Base-by-base conservation (phyloP, 2,329 filamentous ascomycete genomes). In the Alternaria ethzedia region DNA sequence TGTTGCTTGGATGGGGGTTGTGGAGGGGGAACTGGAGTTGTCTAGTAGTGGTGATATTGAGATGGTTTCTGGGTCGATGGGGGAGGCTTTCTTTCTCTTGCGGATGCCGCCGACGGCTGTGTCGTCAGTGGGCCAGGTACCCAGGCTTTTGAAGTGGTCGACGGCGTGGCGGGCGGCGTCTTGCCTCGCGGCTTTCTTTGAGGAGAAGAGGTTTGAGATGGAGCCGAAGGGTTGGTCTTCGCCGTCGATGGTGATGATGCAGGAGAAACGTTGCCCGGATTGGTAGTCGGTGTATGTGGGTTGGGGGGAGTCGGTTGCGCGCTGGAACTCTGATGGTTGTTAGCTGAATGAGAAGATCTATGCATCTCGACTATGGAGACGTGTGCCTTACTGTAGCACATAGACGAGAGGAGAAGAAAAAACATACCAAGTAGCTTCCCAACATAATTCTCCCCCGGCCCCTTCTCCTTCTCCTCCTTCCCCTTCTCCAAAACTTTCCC, bases 141-240 rank as follows among this genome's bases (percentile, higher is more conserved):
- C 79, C 4, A 73, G 59, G 5, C 63, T 56, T 58, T 83, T 79
- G 59, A 84, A 78, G 74, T 82, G 79, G 25, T 78, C 66, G 17
- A 84, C 73, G 4, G 82, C 83, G 59, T 77, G 75, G 58, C 72
- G 69, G 9, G 83, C 82, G 20, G 82, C 81, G 55, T 78, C 73
- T 41, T 78, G 75, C 20, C 80, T 79, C 2, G 83, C 83, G 10
- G 75, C 71, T 62, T 81, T 79, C 58, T 85, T 85, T 30, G 67
- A 78, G 6, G 70, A 58, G 69, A 81, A 82, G 10, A 76, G 68
- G 0, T 64, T 60, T 3, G 65, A 64, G 10, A 69, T 67, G 23
- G 74, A 75, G 62, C 83, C 82, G 61, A 83, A 83, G 21, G 71
- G 55, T 1, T 41, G 6, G 9, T 64, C 49, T 17, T 74, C 68